Evolutionary conservation across 768 basidiomycete species (phyloP).

Genomic region (Gloeostereum incarnatum): DNA sequence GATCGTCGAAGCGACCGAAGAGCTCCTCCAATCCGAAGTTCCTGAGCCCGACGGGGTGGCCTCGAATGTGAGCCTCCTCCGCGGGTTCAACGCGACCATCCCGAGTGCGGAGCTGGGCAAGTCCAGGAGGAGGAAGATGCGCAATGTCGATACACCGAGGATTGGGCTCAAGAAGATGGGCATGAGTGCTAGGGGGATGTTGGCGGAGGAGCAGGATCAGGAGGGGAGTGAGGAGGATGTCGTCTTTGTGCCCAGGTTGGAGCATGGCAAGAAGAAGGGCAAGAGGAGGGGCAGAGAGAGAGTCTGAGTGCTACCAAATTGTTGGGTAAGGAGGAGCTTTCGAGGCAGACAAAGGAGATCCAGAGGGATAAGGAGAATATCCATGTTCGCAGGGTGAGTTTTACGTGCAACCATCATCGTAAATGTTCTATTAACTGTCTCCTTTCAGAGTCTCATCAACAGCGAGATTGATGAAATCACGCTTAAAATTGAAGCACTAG

Average conservation of each 20-base stretch:
- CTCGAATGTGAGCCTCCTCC: constrained; percentile 68
- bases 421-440: constrained; percentile 7
- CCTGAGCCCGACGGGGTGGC: constrained; percentile 69
- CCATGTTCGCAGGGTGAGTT: constrained; percentile 74
- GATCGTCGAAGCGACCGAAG: constrained; percentile 74
- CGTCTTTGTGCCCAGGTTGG: constrained; percentile 45
- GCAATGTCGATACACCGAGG: constrained; percentile 68
- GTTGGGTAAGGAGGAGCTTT: constrained; percentile 78
- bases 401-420: constrained; percentile 4
- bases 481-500: constrained; percentile 80
- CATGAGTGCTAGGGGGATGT: constrained; percentile 66
- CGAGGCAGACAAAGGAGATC: constrained; percentile 80
- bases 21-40: constrained; percentile 60
- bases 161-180: constrained; percentile 77
- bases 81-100: constrained; percentile 92
- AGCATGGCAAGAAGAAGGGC: constrained; percentile 27
- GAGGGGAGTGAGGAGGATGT: constrained; percentile 68
- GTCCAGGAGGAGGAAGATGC: constrained; percentile 65
- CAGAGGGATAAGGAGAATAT: constrained; percentile 87
- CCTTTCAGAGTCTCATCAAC: constrained; percentile 65
- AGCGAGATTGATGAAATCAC: constrained; percentile 86
- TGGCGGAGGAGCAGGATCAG: constrained; percentile 46
- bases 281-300: constrained; percentile 51
- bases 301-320: constrained; percentile 61
- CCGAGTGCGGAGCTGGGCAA: constrained; percentile 81